These are phyloP conservation scores for Centella asiatica DNA, from an alignment of 129 eudicot genomes.

Conservation along the genomic window DNA sequence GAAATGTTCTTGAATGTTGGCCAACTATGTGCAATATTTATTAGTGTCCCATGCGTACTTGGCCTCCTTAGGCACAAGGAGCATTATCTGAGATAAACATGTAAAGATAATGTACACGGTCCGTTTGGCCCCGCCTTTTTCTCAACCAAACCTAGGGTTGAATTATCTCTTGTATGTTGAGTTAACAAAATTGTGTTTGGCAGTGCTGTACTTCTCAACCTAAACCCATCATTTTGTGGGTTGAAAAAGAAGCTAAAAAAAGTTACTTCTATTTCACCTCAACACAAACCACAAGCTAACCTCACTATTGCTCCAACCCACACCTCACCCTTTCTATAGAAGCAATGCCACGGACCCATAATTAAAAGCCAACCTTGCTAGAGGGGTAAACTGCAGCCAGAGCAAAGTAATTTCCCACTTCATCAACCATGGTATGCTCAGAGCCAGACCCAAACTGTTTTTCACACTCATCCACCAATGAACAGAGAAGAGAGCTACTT, in stretches of 20 bases:
- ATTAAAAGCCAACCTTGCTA: too few relatives aligned
- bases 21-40: background rate
- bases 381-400: slow-evolving; percentile 80
- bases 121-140: too few relatives aligned
- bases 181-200: too few relatives aligned
- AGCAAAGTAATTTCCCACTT: slow-evolving; percentile 59
- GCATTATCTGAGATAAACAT: background rate
- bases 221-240: too few relatives aligned
- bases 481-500: slow-evolving; percentile 41
- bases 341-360: too few relatives aligned
- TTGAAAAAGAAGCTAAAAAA: too few relatives aligned
- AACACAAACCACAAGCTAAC: too few relatives aligned
- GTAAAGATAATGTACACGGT: background rate
- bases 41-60: background rate
- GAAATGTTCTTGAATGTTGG: background rate
- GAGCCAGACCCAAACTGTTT: slow-evolving; percentile 36
- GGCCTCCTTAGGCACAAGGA: slow-evolving; percentile 1
- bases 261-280: too few relatives aligned
- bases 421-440: slow-evolving; percentile 24
- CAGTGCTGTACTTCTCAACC: too few relatives aligned
- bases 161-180: too few relatives aligned
- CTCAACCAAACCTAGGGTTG: slow-evolving; percentile 35
- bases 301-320: too few relatives aligned
- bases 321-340: too few relatives aligned
- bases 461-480: slow-evolving; percentile 47